Conservation (phyloP, 192 early-diverging fungal species). For the Coemansia sp. region DNA sequence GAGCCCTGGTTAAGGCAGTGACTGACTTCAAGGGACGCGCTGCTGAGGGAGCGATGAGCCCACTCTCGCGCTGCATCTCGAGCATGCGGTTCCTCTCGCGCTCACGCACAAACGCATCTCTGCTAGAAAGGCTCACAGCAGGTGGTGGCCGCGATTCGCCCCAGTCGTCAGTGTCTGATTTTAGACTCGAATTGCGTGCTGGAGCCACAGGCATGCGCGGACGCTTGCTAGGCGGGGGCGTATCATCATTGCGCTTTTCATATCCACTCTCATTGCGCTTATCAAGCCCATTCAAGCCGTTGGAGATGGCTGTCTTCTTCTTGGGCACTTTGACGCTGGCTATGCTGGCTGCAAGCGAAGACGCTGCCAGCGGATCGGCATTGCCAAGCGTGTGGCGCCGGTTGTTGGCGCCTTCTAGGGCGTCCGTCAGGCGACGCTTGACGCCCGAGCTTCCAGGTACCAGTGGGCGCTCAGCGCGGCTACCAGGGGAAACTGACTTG, state of each 20-base stretch:
- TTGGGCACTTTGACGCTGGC: constrained; percentile 42
- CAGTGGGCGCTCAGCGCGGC: constrained; percentile 8
- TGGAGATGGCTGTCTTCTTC: constrained; percentile 19
- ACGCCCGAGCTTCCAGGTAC: constrained; percentile 13
- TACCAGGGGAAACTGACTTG: constrained; percentile 11
- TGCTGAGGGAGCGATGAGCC: not conserved
- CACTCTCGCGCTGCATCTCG: constrained; percentile 12
- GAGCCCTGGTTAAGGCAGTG: not conserved
- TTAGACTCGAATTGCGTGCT: not conserved
- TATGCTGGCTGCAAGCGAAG: constrained; percentile 17
- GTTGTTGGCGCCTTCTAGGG: not conserved
- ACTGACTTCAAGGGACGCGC: not conserved
- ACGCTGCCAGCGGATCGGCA: not conserved
- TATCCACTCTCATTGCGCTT: constrained; percentile 11
- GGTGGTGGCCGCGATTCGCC: not conserved
- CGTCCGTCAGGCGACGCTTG: constrained; percentile 25
- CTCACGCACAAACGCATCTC: constrained; percentile 47
- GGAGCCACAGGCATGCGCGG: not conserved
- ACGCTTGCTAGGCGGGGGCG: constrained; percentile 8
- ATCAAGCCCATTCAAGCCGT: constrained; percentile 4
- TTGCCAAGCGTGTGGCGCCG: not conserved
- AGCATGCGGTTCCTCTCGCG: constrained; percentile 43
- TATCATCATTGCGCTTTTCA: constrained; percentile 15
- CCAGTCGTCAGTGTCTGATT: not conserved
- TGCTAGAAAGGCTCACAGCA: not conserved